Percentiles rank a stretch among this genome's conserved stretches.
Conservation (phyloP, 2,329 filamentous ascomycete genomes). For the Penicillium rolfsii region DNA sequence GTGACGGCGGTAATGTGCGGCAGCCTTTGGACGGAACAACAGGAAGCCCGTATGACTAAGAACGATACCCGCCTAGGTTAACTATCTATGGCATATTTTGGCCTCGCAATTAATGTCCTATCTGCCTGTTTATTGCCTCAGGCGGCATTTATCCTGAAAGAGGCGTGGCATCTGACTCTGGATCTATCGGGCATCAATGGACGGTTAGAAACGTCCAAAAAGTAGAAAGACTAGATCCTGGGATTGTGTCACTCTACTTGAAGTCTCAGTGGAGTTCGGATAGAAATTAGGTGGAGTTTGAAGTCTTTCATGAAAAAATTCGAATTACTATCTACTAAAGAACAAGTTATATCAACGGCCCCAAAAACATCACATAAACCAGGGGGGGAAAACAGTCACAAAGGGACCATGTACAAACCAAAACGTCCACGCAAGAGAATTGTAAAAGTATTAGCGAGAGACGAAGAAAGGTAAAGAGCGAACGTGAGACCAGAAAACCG, state of each 20-base stretch:
- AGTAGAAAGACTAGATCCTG: neutral
- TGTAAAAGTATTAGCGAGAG: constrained; percentile 20
- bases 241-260: neutral
- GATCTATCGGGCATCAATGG: neutral
- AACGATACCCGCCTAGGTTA: too few relatives aligned
- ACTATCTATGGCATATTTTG: too few relatives aligned
- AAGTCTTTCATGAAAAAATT: neutral
- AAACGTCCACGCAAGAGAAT: neutral
- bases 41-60: too few relatives aligned
- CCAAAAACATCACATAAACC: neutral
- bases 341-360: constrained; percentile 21
- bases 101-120: too few relatives aligned
- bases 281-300: neutral
- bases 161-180: neutral
- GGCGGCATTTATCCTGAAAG: neutral
- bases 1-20: neutral
- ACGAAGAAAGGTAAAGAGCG: constrained; percentile 16
- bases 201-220: too few relatives aligned
- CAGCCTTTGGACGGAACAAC: too few relatives aligned
- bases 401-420: constrained; percentile 22
- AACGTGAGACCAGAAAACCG: constrained; percentile 5
- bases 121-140: neutral
- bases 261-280: neutral
- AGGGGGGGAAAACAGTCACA: neutral
- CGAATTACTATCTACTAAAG: constrained; percentile 17